Evolutionary conservation across 495 filamentous ascomycete species (phyloP).

Genomic region (Aspergillus homomorphus): DNA sequence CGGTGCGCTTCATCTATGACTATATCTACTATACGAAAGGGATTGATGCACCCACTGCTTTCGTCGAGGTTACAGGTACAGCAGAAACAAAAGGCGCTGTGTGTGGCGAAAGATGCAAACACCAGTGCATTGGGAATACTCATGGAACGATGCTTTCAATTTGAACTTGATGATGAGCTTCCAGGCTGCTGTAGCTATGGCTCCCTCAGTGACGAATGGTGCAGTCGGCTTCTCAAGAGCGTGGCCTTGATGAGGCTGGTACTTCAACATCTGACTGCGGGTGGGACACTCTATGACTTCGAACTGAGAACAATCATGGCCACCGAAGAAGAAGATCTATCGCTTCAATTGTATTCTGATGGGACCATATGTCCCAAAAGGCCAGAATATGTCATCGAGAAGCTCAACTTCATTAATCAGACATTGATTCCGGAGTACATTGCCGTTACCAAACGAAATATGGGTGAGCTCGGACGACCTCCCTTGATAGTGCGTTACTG

Average conservation of each 20-base stretch:
- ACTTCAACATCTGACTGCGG: constrained; percentile 36
- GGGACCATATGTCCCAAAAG: constrained; percentile 24
- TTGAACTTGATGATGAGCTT: constrained; percentile 35
- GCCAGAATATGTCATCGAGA: constrained; percentile 59
- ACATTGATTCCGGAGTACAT: constrained; percentile 59
- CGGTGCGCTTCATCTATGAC: constrained; percentile 61
- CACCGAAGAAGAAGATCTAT: constrained; percentile 58
- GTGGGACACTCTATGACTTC: constrained; percentile 62
- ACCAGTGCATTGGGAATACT: constrained; percentile 86
- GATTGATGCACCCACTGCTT: constrained; percentile 67
- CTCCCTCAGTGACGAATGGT: constrained; percentile 58
- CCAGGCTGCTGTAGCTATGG: constrained; percentile 25
- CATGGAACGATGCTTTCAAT: constrained; percentile 73
- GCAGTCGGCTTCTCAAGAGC: constrained; percentile 63
- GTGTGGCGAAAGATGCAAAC: constrained; percentile 66
- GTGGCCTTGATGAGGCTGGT: constrained; percentile 80
- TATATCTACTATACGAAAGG: constrained; percentile 54
- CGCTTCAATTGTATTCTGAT: constrained; percentile 29
- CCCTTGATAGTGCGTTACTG: constrained; percentile 79
- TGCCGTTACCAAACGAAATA: constrained; percentile 42
- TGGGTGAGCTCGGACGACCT: constrained; percentile 67
- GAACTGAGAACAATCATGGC: constrained; percentile 66
- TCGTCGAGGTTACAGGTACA: constrained; percentile 66
- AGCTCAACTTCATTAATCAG: constrained; percentile 63
- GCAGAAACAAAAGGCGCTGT: constrained; percentile 63